A percentile compares a stretch with the other conserved stretches of the same genome.
phyloP scores from a whole-genome alignment of 345 rosid species.

The Syzygium oleosum region DNA sequence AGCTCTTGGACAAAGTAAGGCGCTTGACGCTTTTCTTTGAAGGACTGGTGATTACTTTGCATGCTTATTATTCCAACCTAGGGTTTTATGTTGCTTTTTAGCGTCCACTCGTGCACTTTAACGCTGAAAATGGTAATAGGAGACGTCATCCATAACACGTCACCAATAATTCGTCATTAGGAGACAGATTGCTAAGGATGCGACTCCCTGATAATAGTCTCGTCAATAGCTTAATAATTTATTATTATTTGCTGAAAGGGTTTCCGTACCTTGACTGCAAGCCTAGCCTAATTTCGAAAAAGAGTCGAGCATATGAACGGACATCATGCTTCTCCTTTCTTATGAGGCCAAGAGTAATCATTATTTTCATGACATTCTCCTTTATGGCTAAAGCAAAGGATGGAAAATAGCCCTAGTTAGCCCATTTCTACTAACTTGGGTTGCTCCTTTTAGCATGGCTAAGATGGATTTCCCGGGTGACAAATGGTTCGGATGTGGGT shows the following conservation, averaged over 20 bases:
- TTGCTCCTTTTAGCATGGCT: not conserved
- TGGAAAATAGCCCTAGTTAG: not conserved
- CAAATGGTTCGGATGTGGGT: not conserved
- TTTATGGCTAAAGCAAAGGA: not conserved
- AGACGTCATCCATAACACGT: not conserved
- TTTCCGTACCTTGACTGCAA: not conserved
- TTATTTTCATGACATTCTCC: not conserved
- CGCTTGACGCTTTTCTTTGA: not conserved
- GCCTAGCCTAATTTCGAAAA: not conserved
- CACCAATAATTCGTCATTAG: not conserved
- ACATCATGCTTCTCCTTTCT: not conserved
- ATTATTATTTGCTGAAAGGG: not conserved
- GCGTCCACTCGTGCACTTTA: not conserved
- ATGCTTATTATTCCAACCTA: not conserved
- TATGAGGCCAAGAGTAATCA: not conserved
- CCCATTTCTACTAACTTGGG: not conserved
- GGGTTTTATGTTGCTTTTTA: not conserved
- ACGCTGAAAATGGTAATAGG: not conserved
- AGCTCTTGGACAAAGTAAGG: not conserved
- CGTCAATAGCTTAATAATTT: not conserved
- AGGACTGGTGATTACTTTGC: not conserved
- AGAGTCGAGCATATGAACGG: not conserved
- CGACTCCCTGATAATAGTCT: not conserved
- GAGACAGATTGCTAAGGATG: not conserved
- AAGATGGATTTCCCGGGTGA: not conserved